Evolutionary conservation across 2,329 filamentous ascomycete species (phyloP), one percentile per base, ranked within the genome.

Genomic region (Fusarium sp.): DNA sequence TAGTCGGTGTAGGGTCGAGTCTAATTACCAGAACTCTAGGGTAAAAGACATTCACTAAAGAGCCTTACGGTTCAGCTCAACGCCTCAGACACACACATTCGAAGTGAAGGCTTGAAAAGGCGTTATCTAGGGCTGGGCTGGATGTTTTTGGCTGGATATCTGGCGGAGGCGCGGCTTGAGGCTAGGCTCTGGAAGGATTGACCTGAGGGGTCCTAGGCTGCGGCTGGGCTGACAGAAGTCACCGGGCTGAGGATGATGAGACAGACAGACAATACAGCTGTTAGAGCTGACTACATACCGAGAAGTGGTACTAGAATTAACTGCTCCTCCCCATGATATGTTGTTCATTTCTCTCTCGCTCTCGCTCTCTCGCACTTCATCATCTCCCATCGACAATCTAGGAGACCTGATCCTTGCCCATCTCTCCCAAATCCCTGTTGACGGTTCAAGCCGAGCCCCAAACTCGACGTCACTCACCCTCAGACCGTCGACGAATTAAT

Each of bases 181-280:
- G 50, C 69, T 74, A 72, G 64, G 52, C 59, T 53, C 18, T 57
- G 51, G 26, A 43, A 46, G 62, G 62, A 57, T 65, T 58, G 61
- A 37, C 34, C 18, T 37, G 54, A 63, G 65, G 53, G 62, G 41
- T 49, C 42, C 60, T 67, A 48, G 44, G 59, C 63, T 62, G 68
- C 59, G 68, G 64, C 69, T 67, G 65, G 69, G 65, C 69, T 72
- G 67, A 70, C 62, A 57, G 46, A 42, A 57, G 46, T 53, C 49
- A 55, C 45, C 42, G 54, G 53, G 68, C 64, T 71, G 68, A 58
- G 63, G 45, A n/a, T 50, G 62, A 50, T 46, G 28, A 42, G 41
- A 64, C 58, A 55, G 23, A 25, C 23, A 43, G 28, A 34, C 62
- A 49, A 42, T 63, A 49, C 19, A 37, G 46, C 46, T 37, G 12